Base-by-base conservation (phyloP, 176 grass and related monocot species). In the Oryza officinalis region DNA sequence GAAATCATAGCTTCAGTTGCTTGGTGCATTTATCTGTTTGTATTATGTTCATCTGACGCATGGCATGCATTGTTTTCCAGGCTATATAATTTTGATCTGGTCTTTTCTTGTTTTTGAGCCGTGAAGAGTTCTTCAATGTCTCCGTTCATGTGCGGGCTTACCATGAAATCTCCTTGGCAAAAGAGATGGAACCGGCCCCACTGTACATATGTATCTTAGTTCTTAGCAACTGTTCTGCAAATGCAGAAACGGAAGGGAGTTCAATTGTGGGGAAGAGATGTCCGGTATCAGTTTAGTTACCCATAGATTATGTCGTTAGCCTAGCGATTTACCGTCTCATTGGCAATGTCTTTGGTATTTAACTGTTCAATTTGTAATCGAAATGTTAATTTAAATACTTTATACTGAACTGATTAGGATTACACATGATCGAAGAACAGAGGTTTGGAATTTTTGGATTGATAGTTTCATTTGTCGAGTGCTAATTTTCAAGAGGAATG, bases 151-250 rank as follows among this genome's bases (percentile, higher is more conserved):
- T 45, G 65, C 59, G 63, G 78, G 84, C 80, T 78, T 86, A 76
- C 61, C 61, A 79, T 76, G 38, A 50, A 92, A 85, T 84, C 82
- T 67, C 44, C 14, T 73, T 83, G 66, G 82, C 75, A 67, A 79
- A 79, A 72, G 71, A 76, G 75, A 78, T 82, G 74, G 38, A 86
- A 74, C 69, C 41, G 22, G 77, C 66, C 74, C 74, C 77, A 35
- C 72, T 97, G 92, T 97, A 94, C 43, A 97, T 92, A 92, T 83
- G 82, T 90, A 85, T 85, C 63, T 57, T 72, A 85, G 61, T 73
- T 85, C 63, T 45, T 72, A 85, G 61, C 76, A 35, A 33, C 77
- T 85, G 65, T 90, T 94, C 90, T 90, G 89, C 94, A 83, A 94
- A 97, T 75, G 87, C 90, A 85, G 92, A 89, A 79, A 82, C 65